Conservation (phyloP, 2,329 filamentous ascomycete species). For the Pezicula rhizophila region DNA sequence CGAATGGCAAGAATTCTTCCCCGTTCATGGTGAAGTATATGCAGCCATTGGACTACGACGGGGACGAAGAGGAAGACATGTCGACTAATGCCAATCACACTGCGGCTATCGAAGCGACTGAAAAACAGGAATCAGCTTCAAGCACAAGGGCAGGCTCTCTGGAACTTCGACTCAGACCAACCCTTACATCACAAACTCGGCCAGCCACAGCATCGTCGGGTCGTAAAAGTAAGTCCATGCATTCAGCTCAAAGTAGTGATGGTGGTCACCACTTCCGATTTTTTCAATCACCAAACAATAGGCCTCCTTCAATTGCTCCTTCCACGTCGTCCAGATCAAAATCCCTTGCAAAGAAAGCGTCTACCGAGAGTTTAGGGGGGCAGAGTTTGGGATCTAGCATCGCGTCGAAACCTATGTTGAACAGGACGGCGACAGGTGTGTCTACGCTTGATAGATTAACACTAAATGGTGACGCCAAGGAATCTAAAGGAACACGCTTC, state of each 20-base stretch:
- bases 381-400: conserved; percentile 20
- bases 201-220: conserved; percentile 15
- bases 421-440: conserved; percentile 17
- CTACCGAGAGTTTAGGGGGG: conserved; percentile 24
- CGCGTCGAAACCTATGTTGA: conserved; percentile 18
- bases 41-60: conserved; percentile 30
- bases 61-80: conserved; percentile 27
- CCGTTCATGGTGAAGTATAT: conserved; percentile 53
- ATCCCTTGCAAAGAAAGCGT: conserved; percentile 23
- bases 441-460: conserved; percentile 18
- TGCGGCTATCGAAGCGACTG: conserved; percentile 21
- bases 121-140: conserved; percentile 45
- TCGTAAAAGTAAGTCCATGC: conserved; percentile 18
- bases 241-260: conserved; percentile 22
- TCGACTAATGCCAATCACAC: conserved; percentile 24
- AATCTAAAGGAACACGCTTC: conserved; percentile 44
- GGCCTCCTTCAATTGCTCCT: conserved; percentile 14
- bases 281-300: conserved; percentile 33
- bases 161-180: conserved; percentile 77
- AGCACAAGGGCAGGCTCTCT: conserved; percentile 65
- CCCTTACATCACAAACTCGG: conserved; percentile 53
- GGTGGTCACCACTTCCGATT: conserved; percentile 34
- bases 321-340: conserved; percentile 8
- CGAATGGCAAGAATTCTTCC: conserved; percentile 49
- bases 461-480: conserved; percentile 25